Evolutionary conservation across 108 stramenopile species (phyloP).

Genomic region (Stephanodiscus triporus): DNA sequence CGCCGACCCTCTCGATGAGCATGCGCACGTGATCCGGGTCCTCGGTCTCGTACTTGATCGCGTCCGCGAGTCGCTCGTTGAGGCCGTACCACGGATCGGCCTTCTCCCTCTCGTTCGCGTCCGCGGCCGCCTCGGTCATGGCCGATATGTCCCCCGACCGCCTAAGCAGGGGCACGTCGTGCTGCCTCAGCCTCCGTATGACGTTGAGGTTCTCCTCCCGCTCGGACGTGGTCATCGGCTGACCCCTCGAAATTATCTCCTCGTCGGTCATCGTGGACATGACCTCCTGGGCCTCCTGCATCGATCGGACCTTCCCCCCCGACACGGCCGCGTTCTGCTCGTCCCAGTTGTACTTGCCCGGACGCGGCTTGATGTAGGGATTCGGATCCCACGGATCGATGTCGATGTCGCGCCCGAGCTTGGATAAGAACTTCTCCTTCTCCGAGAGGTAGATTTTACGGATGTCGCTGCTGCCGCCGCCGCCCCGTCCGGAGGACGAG

Average conservation of each 20-base stretch:
- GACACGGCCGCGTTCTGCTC: neutral
- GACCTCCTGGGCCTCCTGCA: conserved; percentile 3
- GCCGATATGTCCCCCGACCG: conserved; percentile 56
- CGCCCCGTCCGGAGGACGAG: neutral
- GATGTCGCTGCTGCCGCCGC: neutral
- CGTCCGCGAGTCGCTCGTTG: conserved; percentile 82
- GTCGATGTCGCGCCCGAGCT: conserved; percentile 14
- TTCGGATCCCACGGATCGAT: conserved; percentile 80
- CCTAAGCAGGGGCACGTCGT: conserved; percentile 59
- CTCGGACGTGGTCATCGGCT: conserved; percentile 68
- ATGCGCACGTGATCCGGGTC: conserved; percentile 53
- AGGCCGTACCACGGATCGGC: conserved; percentile 84
- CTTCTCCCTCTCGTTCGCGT: conserved; percentile 52
- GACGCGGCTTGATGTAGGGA: conserved; percentile 83
- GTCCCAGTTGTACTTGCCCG: conserved; percentile 61
- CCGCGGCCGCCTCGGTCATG: conserved; percentile 61
- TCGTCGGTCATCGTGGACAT: conserved; percentile 12
- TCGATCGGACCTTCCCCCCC: neutral
- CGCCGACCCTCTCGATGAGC: conserved; percentile 69
- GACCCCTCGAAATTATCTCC: conserved; percentile 26
- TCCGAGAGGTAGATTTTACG: neutral
- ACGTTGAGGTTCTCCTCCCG: conserved; percentile 74
- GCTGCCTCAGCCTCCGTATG: conserved; percentile 70
- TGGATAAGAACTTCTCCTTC: conserved; percentile 11
- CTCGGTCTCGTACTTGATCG: conserved; percentile 68